Evolutionary conservation across 2,329 filamentous ascomycete genomes (phyloP).

Genomic region (Fusarium sp.): DNA sequence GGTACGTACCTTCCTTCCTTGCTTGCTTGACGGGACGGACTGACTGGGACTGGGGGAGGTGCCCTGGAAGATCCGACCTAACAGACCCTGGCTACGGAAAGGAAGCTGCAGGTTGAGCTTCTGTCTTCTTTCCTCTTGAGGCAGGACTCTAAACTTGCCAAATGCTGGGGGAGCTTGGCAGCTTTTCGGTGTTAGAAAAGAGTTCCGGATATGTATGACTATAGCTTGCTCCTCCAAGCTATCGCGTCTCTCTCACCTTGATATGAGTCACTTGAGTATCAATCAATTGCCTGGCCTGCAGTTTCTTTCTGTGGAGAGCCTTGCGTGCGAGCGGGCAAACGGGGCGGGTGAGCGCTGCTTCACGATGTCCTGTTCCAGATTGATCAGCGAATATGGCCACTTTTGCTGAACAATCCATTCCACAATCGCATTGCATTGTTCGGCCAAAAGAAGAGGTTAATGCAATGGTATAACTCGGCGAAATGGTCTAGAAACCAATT

Average conservation of each 20-base stretch:
- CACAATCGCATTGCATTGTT: slow-evolving; percentile 9
- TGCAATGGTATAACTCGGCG: slow-evolving; percentile 20
- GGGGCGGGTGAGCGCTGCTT: neutral
- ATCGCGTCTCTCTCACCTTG: neutral
- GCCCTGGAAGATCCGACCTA: slow-evolving; percentile 15
- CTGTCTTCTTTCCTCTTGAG: slow-evolving; percentile 42
- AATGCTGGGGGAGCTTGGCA: slow-evolving; percentile 33
- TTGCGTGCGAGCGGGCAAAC: neutral
- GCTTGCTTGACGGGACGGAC: neutral
- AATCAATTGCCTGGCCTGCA: neutral
- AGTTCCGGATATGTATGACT: slow-evolving; percentile 18
- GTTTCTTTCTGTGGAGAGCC: neutral
- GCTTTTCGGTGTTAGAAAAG: slow-evolving; percentile 28
- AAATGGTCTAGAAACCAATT: slow-evolving; percentile 17
- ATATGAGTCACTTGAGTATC: slow-evolving; percentile 29
- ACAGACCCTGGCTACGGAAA: slow-evolving; percentile 36
- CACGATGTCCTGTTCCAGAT: slow-evolving; percentile 17
- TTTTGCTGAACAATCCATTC: slow-evolving; percentile 21
- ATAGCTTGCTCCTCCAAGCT: slow-evolving; percentile 12
- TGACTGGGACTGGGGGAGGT: neutral
- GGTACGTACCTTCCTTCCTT: slow-evolving; percentile 33
- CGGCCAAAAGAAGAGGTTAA: slow-evolving; percentile 11
- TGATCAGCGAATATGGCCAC: slow-evolving; percentile 35
- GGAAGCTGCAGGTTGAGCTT: slow-evolving; percentile 37
- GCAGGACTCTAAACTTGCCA: slow-evolving; percentile 31